Base-by-base conservation (phyloP, 805 yeast genomes). In the Wickerhamiella slavikovae region DNA sequence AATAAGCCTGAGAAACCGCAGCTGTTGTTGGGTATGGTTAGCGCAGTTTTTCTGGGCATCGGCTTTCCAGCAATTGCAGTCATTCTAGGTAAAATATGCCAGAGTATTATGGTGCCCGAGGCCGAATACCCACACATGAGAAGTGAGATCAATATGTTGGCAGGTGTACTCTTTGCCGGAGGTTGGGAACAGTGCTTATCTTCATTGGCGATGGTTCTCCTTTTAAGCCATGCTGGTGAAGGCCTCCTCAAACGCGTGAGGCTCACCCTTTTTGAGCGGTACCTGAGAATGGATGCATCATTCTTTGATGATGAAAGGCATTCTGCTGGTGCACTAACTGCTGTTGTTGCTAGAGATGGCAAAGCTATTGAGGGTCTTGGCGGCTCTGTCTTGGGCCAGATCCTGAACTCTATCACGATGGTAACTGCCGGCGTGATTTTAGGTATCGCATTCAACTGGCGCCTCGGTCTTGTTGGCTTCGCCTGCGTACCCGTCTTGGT, bases 341-440 rank as follows among this genome's bases (percentile, higher is more conserved):
- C 41, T 15, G 35, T 37, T 12, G 34, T 47, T 4, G 40, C 50
- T 12, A 37, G 34, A 4, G 50, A 48, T 29, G 52, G 47, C 10
- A 47, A 45, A 27, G 33, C 31, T 15, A 38, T 46, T 11, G 43
- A 43, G 17, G 49, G 49, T 2, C 25, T 45, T 16, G 28, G 39
- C 15, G 50, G 50, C 5, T 39, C 45, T 5, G 44, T 44, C 2
- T 31, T 46, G 3, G 50, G 48, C n/a, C 44, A 43, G 24, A 28
- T 46, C 13, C 28, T 42, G 10, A 35, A 43, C 11, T 31, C 38
- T 4, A 10, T 35, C 17, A 45, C 41, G n/a, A 44, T 40, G 15
- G 34, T 46, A 7, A 17, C 39, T 24, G 41, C 31, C 4, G 51
- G 51, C 23, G 29, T 38, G 15, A 38, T 37, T 25, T 18, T 46